A percentile compares a stretch with the other conserved stretches of the same genome.
phyloP scores from a whole-genome alignment of 805 yeast species.

The Ogataea saltuana region DNA sequence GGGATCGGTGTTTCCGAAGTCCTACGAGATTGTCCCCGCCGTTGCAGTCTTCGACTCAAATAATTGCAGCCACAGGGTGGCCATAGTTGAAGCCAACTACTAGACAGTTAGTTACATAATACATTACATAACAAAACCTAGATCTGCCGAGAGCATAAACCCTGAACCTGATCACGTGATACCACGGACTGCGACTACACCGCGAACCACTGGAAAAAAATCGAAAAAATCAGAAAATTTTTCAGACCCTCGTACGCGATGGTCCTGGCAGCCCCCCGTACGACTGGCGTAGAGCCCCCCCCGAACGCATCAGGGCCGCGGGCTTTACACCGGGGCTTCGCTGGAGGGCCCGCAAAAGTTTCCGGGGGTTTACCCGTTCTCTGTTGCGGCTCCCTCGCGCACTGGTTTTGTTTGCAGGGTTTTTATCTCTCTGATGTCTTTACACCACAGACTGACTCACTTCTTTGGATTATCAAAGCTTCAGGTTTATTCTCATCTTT shows the following conservation, averaged over 20 bases:
- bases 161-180: conserved; percentile 13
- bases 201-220: conserved; percentile 12
- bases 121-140: background rate
- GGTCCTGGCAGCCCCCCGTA: background rate
- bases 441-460: conserved; percentile 1
- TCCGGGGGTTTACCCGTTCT: background rate
- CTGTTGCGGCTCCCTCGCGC: background rate
- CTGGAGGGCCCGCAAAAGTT: too few species aligned
- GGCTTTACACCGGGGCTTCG: too few species aligned
- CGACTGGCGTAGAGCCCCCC: background rate
- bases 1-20: conserved; percentile 10
- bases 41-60: conserved; percentile 15
- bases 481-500: conserved; percentile 1
- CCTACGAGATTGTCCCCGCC: conserved; percentile 30
- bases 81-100: conserved; percentile 13
- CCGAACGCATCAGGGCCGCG: too few species aligned
- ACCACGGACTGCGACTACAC: background rate
- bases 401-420: background rate
- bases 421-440: background rate
- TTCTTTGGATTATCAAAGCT: background rate
- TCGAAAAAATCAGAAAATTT: conserved; percentile 12
- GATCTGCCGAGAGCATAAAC: too few species aligned
- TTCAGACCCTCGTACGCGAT: background rate
- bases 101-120: background rate
- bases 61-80: conserved; percentile 9